A percentile compares a stretch with the other conserved stretches of the same genome.
phyloP scores from a whole-genome alignment of 768 basidiomycete species.

The Gautieria morchelliformis region DNA sequence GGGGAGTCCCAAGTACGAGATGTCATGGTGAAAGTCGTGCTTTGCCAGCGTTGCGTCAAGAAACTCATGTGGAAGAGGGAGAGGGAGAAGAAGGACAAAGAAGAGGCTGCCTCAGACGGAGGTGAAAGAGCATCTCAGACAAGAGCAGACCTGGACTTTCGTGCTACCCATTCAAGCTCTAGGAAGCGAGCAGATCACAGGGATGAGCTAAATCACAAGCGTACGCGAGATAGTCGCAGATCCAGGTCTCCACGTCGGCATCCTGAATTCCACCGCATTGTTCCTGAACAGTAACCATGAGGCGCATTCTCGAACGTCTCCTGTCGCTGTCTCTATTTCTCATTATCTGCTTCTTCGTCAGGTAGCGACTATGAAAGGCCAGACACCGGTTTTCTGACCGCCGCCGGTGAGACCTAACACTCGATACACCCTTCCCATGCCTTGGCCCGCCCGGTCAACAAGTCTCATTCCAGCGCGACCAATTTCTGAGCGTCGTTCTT shows the following conservation, averaged over 20 bases:
- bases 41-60: constrained; percentile 68
- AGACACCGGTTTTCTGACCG: constrained; percentile 11
- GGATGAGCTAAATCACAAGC: neutral
- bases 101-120: neutral
- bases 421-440: constrained; percentile 87
- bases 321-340: neutral
- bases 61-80: constrained; percentile 84
- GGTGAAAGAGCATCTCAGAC: neutral
- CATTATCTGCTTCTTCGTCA: neutral
- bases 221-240: constrained; percentile 1
- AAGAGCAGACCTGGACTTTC: neutral
- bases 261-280: neutral
- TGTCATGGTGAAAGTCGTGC: constrained; percentile 84
- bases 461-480: constrained; percentile 54
- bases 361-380: constrained; percentile 21
- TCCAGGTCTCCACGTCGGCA: constrained; percentile 21
- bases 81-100: constrained; percentile 37
- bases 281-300: neutral
- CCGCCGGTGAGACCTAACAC: constrained; percentile 50
- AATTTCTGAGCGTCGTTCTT: constrained; percentile 41
- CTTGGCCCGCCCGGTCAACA: constrained; percentile 48
- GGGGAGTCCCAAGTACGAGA: constrained; percentile 49
- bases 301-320: neutral
- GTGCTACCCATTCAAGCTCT: neutral
- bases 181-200: constrained; percentile 1